Percentiles rank a stretch among this genome's conserved stretches.
phyloP scores from a whole-genome alignment of 2,329 filamentous ascomycete species.

The Zymoseptoria pseudotritici region DNA sequence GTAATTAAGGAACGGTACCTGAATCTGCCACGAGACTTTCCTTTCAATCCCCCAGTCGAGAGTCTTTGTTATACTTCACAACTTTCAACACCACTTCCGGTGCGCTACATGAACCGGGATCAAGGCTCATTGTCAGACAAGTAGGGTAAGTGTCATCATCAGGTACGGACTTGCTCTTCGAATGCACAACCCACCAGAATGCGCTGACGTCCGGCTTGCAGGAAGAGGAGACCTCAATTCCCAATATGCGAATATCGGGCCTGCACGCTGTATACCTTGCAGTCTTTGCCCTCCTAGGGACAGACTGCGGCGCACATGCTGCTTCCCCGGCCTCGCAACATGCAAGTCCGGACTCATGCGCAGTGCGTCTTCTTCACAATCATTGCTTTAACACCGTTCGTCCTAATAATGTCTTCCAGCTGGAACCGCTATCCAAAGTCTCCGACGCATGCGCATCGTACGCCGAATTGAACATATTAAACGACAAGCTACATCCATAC shows the following conservation, averaged over 20 bases:
- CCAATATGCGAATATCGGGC: slow-evolving; percentile 19
- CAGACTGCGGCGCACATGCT: slow-evolving; percentile 32
- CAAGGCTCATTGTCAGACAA: slow-evolving; percentile 2
- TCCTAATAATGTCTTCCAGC: slow-evolving; percentile 47
- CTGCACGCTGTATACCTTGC: slow-evolving; percentile 49
- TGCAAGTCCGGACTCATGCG: slow-evolving; percentile 44
- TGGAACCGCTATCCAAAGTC: slow-evolving; percentile 81
- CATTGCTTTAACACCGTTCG: slow-evolving; percentile 14
- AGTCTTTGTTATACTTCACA: slow-evolving; percentile 3
- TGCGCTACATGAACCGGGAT: slow-evolving; percentile 8
- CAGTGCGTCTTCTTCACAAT: slow-evolving; percentile 39
- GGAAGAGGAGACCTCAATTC: slow-evolving; percentile 2
- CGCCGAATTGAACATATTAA: slow-evolving; percentile 77
- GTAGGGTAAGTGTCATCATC: slow-evolving; percentile 3
- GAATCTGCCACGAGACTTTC: background rate
- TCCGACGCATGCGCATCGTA: slow-evolving; percentile 94
- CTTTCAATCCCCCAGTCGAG: background rate
- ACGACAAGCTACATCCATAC: slow-evolving; percentile 65
- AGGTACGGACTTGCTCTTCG: slow-evolving; percentile 1
- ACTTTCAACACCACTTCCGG: slow-evolving; percentile 3
- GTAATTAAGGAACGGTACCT: background rate
- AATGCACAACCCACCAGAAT: background rate
- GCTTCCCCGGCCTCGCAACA: slow-evolving; percentile 33
- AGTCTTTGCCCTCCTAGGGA: slow-evolving; percentile 50
- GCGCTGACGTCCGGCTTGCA: slow-evolving; percentile 16